Evolutionary conservation across 2,329 filamentous ascomycete genomes (phyloP), one percentile per base, ranked within the genome.

Genomic region (Xylaria arbuscula): DNA sequence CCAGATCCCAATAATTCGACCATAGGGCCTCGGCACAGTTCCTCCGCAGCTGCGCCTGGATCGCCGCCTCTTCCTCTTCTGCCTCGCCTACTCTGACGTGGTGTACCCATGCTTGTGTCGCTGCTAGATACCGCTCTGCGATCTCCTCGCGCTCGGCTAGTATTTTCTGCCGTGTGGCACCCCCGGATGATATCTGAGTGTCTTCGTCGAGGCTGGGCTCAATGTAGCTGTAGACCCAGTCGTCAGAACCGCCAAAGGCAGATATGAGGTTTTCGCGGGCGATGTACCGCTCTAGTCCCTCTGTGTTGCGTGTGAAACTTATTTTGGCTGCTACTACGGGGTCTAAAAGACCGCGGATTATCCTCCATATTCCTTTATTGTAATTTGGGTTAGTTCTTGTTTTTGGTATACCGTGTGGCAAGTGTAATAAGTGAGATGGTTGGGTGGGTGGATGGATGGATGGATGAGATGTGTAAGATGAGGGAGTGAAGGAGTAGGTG

Each of bases 301-400:
- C 86, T 62, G 88, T 82, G 73, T 88, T 92, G 76, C 92, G 94
- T 65, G 92, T 94, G 80, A 98, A 97, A 78, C 97, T 90, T 13
- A 98, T 91, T 81, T 98, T 98, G 76, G 88, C 86, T 22, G 94
- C 94, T 36, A 98, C 94, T 2, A 98, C 94, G 2, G 95, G 95
- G 77, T 98, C 95, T 40, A 98, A 88, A 93, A 94, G 97, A 74
- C 93, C 93, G 71, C 89, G 90, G 78, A 98, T 97, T 72, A 98
- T 92, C 78, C 88, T 93, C 95, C 94, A 97, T 71, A 97, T 92
- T 13, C 92, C 91, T 92, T 69, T 2, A 6, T 22, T 75, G 54
- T 19, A 3, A 36, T 24, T 34, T 2, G 32, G 22, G 40, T 38
- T 68, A 55, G 57, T 57, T 47, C 42, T n/a, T 34, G 10, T 15